These are phyloP conservation scores for Biscogniauxia marginata DNA, from an alignment of 2,329 filamentous ascomycete genomes.

Conservation along the genomic window DNA sequence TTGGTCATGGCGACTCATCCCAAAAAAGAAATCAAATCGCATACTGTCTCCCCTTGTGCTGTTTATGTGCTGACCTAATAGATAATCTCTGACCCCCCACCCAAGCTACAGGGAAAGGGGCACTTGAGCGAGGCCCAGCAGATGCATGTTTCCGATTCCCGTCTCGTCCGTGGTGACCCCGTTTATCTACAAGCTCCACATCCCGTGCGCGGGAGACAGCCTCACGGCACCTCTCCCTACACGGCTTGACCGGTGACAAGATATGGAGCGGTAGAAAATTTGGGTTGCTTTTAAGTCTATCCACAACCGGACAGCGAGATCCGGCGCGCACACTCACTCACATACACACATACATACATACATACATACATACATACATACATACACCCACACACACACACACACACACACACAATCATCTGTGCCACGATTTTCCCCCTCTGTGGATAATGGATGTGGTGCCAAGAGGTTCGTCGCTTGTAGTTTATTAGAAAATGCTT, in stretches of 20 bases:
- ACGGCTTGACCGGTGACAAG: not conserved
- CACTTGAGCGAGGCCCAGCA: not conserved
- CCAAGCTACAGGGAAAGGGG: constrained; percentile 1
- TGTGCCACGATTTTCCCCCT: not conserved
- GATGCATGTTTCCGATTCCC: constrained; percentile 5
- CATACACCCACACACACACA: not conserved
- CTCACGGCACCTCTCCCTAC: constrained; percentile 1
- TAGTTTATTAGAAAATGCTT: not conserved
- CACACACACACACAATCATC: not conserved
- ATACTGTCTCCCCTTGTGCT: not conserved
- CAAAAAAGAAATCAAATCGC: not conserved
- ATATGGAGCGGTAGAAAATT: not conserved
- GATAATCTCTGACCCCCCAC: not conserved
- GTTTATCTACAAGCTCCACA: constrained; percentile 1
- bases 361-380: not conserved
- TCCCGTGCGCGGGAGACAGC: constrained; percentile 4
- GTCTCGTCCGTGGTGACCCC: constrained; percentile 1
- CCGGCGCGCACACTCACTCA: not conserved
- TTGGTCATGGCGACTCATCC: not conserved
- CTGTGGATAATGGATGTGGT: not conserved
- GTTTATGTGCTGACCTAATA: not conserved
- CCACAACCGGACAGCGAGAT: constrained; percentile 2
- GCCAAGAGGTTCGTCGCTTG: not conserved
- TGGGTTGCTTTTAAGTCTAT: constrained; percentile 1
- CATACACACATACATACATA: not conserved